Base-by-base conservation (phyloP, 2,329 filamentous ascomycete species). In the Blumeria hordei region DNA sequence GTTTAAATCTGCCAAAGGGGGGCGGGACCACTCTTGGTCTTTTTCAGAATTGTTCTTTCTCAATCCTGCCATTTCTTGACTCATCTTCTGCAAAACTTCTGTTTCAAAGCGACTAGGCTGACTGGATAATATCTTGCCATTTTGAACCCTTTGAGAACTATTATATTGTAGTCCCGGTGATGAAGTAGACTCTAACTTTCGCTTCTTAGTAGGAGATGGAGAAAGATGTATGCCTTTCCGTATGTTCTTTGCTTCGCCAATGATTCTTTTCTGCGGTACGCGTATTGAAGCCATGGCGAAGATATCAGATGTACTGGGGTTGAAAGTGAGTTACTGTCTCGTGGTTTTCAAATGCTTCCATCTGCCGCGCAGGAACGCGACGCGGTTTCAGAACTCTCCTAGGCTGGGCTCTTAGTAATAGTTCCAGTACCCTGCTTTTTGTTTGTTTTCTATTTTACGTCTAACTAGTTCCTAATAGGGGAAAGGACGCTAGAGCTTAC, bases 51-150 rank as follows among this genome's bases (percentile, higher is more conserved):
- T 96, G 68, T 76, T 85, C 63, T 85, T 75, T 72, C 88, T 94
- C 61, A 93, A 73, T 18, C 82, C 84, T 28, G 78, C 82, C 58
- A 96, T 88, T 65, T 95, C 88, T 68, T 96, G 90, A 58, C 87
- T 92, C 68, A 98, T 77, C 72, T 94, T 94, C 73, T 95, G 90
- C 58, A 98, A 74, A 1, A 94, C 86, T 65, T 95, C 88, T 57
- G 84, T 82, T 69, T 96, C 92, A 66, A 98, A 98, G 55, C 83
- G 77, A 66, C 88, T 95, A 14, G 78, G 77, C 67, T 88, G 86
- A 61, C 77, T 88, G 1, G 84, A 90, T 59, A 77, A 74, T 32
- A 80, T 66, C 64, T 79, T 81, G 59, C 75, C 76, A 60, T 77
- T 76, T 10, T 69, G 72, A n/a, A 70, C 73, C 65, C 75, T 76